phyloP scores from a whole-genome alignment of 208 protist genomes.

The Vickermania ingenoplastis region DNA sequence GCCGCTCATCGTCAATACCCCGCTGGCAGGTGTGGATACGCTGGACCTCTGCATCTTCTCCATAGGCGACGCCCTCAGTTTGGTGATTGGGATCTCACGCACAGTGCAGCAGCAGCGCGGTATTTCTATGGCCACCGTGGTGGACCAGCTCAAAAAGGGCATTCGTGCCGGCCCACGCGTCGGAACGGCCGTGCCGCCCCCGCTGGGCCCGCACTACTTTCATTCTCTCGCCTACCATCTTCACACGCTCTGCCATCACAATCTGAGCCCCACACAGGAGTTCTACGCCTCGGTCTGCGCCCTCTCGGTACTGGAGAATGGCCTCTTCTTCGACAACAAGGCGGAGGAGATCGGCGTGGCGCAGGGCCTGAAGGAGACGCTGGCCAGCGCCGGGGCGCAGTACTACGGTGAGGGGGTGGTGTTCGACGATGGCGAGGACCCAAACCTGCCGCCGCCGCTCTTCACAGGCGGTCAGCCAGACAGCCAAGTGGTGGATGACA shows the following conservation, averaged over 20 bases:
- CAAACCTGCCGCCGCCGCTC: background rate
- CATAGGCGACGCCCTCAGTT: slow-evolving; percentile 32
- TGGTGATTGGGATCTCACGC: slow-evolving; percentile 25
- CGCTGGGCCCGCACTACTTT: background rate
- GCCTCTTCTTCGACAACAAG: background rate
- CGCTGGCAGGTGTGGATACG: slow-evolving; percentile 2
- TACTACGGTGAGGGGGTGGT: background rate
- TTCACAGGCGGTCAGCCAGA: no score
- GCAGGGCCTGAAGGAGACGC: background rate
- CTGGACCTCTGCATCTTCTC: slow-evolving; percentile 35
- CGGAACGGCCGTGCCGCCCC: background rate
- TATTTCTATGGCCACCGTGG: background rate
- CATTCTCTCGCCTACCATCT: background rate
- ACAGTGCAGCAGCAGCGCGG: background rate
- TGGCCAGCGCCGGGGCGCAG: background rate
- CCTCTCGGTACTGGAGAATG: slow-evolving; percentile 2
- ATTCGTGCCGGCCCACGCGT: background rate
- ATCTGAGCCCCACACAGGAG: background rate
- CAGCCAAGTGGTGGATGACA: background rate
- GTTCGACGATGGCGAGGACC: background rate
- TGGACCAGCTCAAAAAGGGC: background rate
- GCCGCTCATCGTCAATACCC: slow-evolving; percentile 6
- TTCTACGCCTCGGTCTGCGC: slow-evolving; percentile 1
- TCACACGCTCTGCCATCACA: background rate
- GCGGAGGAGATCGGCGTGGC: background rate